Percentiles rank a stretch among this genome's conserved stretches.
Conservation (phyloP, 768 basidiomycete genomes). For the Suillus luteus region DNA sequence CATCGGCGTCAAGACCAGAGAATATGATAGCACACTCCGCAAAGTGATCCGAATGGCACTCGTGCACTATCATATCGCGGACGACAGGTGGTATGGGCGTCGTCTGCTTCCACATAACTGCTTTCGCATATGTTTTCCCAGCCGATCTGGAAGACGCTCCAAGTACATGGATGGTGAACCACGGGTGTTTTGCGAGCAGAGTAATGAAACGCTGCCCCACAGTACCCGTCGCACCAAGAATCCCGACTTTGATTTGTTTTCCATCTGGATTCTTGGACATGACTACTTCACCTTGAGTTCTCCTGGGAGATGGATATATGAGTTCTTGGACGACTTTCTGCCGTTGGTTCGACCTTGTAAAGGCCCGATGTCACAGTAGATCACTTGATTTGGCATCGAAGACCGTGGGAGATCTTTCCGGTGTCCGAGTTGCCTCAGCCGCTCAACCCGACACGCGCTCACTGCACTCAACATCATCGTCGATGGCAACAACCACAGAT, state of each 20-base stretch:
- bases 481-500: conserved; percentile 53
- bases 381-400: neutral
- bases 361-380: neutral
- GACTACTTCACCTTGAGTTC: conserved; percentile 9
- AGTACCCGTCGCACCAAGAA: conserved; percentile 89
- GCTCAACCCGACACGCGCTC: neutral
- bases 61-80: conserved; percentile 57
- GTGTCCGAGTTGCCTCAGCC: neutral
- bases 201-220: conserved; percentile 96
- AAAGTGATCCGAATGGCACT: conserved; percentile 80
- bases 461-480: conserved; percentile 25
- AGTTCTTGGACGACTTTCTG: conserved; percentile 1
- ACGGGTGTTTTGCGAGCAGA: conserved; percentile 85
- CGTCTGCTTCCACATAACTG: conserved; percentile 87
- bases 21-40: conserved; percentile 84
- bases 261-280: conserved; percentile 27
- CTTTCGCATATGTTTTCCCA: conserved; percentile 74
- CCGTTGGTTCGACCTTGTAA: neutral
- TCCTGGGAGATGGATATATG: neutral
- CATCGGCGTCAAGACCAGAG: conserved; percentile 94
- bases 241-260: conserved; percentile 55
- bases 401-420: conserved; percentile 4
- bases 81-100: conserved; percentile 70
- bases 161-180: conserved; percentile 83
- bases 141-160: conserved; percentile 90